phyloP scores from a whole-genome alignment of 2,329 filamentous ascomycete genomes.

The Epichloe sylvatica region DNA sequence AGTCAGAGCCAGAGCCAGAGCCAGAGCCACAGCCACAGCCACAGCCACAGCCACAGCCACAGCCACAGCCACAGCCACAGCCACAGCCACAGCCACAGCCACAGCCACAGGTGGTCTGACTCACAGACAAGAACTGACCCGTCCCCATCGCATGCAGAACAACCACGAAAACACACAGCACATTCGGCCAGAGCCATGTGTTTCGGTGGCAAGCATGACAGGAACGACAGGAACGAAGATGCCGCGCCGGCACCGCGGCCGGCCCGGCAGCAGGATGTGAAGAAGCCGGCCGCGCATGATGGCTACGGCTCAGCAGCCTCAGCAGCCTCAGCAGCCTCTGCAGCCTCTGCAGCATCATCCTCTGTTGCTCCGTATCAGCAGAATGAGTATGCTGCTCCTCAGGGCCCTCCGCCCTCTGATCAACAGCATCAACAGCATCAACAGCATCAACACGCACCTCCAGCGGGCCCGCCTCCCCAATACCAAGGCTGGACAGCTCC shows the following conservation, averaged over 20 bases:
- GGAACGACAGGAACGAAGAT: constrained; percentile 22
- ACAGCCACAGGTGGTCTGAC: too few species aligned
- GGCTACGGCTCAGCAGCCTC: neutral
- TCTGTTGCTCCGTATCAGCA: constrained; percentile 11
- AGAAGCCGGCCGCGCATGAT: constrained; percentile 6
- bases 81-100: too few species aligned
- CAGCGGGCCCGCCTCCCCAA: constrained; percentile 17
- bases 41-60: too few species aligned
- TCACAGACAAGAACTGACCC: too few species aligned
- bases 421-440: constrained; percentile 5
- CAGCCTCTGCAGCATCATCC: constrained; percentile 5
- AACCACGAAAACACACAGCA: neutral
- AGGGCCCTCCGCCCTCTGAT: constrained; percentile 19
- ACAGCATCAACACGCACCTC: constrained; percentile 14
- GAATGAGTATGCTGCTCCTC: constrained; percentile 9
- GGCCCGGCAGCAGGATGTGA: constrained; percentile 15
- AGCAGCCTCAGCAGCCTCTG: too few species aligned
- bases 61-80: too few species aligned
- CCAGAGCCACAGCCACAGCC: too few species aligned
- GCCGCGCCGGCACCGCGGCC: constrained; percentile 28
- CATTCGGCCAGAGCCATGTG: constrained; percentile 25
- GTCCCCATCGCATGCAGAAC: neutral
- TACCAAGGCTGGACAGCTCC: constrained; percentile 18
- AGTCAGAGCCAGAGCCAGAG: too few species aligned
- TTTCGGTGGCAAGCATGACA: constrained; percentile 32